phyloP scores from a whole-genome alignment of 345 rosid genomes.

The Eucalyptus urophylla region DNA sequence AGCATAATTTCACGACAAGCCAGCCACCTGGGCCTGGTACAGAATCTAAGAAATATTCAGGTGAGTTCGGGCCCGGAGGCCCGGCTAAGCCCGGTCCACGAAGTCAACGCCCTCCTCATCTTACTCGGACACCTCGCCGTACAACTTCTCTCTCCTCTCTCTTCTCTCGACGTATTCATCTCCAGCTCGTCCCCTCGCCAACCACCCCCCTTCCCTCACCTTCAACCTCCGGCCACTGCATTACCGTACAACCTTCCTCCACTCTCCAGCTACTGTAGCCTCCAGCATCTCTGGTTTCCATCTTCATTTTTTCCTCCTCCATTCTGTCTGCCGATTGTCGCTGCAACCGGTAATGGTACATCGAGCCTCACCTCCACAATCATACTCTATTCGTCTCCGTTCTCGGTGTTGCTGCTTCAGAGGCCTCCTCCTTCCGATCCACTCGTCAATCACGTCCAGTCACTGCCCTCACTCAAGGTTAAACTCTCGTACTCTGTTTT shows the following conservation, averaged over 20 bases:
- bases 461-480: not conserved
- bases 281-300: not conserved
- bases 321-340: not conserved
- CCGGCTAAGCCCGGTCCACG: too few relatives aligned
- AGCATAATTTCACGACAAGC: too few relatives aligned
- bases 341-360: fast-evolving
- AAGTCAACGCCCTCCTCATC: too few relatives aligned
- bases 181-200: not conserved
- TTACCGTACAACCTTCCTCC: not conserved
- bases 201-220: not conserved
- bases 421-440: not conserved
- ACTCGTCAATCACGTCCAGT: not conserved
- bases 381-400: not conserved
- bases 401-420: not conserved
- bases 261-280: not conserved
- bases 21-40: too few relatives aligned
- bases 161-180: too few relatives aligned
- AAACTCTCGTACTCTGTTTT: not conserved
- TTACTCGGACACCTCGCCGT: too few relatives aligned
- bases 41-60: too few relatives aligned
- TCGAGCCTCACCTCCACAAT: not conserved
- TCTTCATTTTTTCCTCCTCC: not conserved
- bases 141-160: too few relatives aligned
- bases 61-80: too few relatives aligned
- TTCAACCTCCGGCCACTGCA: not conserved